Conservation (phyloP, 1,139 yeast species). For the Spathaspora sp. region DNA sequence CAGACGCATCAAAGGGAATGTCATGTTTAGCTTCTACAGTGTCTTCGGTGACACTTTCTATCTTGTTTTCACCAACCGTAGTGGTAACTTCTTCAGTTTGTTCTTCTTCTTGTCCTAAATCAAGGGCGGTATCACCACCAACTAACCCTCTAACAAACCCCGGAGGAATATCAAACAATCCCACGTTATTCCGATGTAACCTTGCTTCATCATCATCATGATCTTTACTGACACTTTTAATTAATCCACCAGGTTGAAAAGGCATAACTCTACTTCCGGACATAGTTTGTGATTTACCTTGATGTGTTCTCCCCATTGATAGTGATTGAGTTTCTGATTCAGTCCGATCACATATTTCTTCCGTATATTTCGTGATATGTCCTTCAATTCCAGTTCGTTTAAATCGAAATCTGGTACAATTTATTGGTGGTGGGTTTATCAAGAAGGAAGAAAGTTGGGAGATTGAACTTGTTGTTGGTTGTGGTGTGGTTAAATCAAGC, state of each 20-base stretch:
- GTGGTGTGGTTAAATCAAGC: constrained; percentile 50
- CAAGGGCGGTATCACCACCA: constrained; percentile 11
- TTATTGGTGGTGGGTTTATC: constrained; percentile 50
- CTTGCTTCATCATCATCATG: constrained; percentile 32
- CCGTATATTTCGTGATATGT: constrained; percentile 58
- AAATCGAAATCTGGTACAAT: constrained; percentile 58
- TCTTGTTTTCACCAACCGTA: constrained; percentile 3
- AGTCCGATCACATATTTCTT: constrained; percentile 49
- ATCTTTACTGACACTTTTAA: constrained; percentile 30
- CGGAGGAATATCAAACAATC: constrained; percentile 80
- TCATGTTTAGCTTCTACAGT: constrained; percentile 6
- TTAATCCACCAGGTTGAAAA: constrained; percentile 89
- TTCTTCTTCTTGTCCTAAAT: constrained; percentile 16
- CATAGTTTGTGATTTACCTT: constrained; percentile 59
- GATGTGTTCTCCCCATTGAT: constrained; percentile 67
- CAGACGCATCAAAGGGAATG: constrained; percentile 36
- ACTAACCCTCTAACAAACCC: constrained; percentile 75
- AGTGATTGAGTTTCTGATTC: constrained; percentile 68
- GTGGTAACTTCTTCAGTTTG: constrained; percentile 17
- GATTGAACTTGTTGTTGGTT: constrained; percentile 35
- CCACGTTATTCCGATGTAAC: constrained; percentile 68
- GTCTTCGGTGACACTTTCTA: constrained; percentile 2
- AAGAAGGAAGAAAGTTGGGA: constrained; percentile 44
- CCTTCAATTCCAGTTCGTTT: constrained; percentile 79
- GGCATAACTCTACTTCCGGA: constrained; percentile 82